Conservation (phyloP, 768 basidiomycete species). For the Kwoniella dendrophila region DNA sequence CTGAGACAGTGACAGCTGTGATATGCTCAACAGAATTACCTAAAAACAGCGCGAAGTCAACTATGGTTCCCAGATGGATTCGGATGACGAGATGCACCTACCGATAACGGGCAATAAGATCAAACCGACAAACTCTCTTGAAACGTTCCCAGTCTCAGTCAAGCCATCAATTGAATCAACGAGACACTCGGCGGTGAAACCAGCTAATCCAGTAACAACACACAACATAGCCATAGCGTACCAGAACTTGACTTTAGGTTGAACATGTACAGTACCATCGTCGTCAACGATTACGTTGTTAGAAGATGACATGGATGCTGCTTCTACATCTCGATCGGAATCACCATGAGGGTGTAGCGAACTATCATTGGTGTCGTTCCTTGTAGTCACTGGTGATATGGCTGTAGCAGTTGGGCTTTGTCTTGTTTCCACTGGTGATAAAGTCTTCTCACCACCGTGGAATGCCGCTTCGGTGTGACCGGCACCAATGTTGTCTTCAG, state of each 20-base stretch:
- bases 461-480: not conserved
- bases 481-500: conserved; percentile 11
- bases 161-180: conserved; percentile 46
- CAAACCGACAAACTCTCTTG: conserved; percentile 79
- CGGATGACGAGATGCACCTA: not conserved
- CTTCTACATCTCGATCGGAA: conserved; percentile 10
- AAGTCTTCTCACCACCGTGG: conserved; percentile 6
- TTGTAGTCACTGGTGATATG: not conserved
- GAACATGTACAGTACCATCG: conserved; percentile 26
- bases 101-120: conserved; percentile 84
- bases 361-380: conserved; percentile 3
- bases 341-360: not conserved
- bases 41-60: not conserved
- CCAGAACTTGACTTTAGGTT: conserved; percentile 34
- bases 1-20: conserved; percentile 87
- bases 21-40: conserved; percentile 68
- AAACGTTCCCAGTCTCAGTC: conserved; percentile 57
- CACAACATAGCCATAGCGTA: conserved; percentile 42
- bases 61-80: not conserved
- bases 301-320: conserved; percentile 4
- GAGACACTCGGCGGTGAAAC: conserved; percentile 48
- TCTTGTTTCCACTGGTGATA: conserved; percentile 5
- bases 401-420: not conserved
- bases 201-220: conserved; percentile 48
- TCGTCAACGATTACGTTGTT: conserved; percentile 23